Conservation (phyloP, 768 basidiomycete genomes). For the Porphyrellus cyaneotinctus region DNA sequence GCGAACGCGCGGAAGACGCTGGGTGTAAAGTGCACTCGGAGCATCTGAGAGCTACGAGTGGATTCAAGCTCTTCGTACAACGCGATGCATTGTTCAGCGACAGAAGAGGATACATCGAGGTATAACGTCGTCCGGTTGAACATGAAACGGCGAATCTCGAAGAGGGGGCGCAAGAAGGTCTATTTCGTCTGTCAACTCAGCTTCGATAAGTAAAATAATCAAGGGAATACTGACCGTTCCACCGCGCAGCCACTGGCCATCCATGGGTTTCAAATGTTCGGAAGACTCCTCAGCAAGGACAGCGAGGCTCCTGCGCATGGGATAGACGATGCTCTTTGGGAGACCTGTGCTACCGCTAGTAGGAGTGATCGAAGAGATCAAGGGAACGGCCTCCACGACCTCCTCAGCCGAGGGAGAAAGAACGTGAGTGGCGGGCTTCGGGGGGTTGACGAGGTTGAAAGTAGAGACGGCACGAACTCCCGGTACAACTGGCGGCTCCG, state of each 20-base stretch:
- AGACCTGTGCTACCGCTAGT: slow-evolving; percentile 31
- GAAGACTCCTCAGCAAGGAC: slow-evolving; percentile 28
- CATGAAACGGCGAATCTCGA: slow-evolving; percentile 32
- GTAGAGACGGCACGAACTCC: slow-evolving; percentile 19
- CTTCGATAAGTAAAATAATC: neutral
- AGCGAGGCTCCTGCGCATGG: slow-evolving; percentile 25
- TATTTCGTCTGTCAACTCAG: neutral
- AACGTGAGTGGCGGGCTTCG: slow-evolving; percentile 9
- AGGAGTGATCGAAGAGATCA: slow-evolving; percentile 26
- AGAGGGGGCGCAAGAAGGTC: slow-evolving; percentile 31
- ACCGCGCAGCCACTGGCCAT: slow-evolving; percentile 32
- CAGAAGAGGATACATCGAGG: slow-evolving; percentile 26
- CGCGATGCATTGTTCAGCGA: slow-evolving; percentile 24
- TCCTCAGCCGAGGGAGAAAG: slow-evolving; percentile 16
- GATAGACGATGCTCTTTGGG: slow-evolving; percentile 31
- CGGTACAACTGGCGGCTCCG: slow-evolving; percentile 9
- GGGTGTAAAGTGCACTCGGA: slow-evolving; percentile 29
- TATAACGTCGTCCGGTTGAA: slow-evolving; percentile 31
- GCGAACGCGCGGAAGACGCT: slow-evolving; percentile 30
- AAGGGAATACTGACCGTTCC: slow-evolving; percentile 28
- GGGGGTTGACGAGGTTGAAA: slow-evolving; percentile 11
- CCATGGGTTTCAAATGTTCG: slow-evolving; percentile 22
- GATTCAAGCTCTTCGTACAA: slow-evolving; percentile 27
- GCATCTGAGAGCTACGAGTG: slow-evolving; percentile 16
- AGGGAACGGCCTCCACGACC: slow-evolving; percentile 17